Evolutionary conservation across 2,329 filamentous ascomycete genomes (phyloP).

Genomic region (Penicillium decumbens): DNA sequence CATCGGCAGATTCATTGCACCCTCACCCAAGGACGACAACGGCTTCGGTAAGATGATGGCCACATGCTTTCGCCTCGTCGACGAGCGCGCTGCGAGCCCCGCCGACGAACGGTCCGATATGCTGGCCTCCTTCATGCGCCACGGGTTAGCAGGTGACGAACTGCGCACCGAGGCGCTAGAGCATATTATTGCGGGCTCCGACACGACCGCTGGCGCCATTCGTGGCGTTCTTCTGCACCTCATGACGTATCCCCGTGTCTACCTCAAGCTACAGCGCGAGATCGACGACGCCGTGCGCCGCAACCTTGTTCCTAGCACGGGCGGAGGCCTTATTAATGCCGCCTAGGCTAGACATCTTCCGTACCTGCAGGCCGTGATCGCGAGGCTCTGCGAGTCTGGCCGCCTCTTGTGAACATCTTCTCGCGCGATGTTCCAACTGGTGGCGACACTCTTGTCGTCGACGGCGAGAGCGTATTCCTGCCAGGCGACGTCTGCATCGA

Average conservation of each 20-base stretch:
- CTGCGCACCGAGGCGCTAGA: slow-evolving; percentile 16
- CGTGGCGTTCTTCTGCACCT: slow-evolving; percentile 15
- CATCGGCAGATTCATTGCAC: slow-evolving; percentile 16
- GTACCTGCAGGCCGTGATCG: slow-evolving; percentile 30
- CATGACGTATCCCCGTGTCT: slow-evolving; percentile 14
- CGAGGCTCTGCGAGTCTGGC: slow-evolving; percentile 24
- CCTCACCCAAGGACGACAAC: slow-evolving; percentile 18
- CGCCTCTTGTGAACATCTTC: slow-evolving; percentile 16
- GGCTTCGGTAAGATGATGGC: slow-evolving; percentile 25
- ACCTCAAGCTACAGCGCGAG: slow-evolving; percentile 17
- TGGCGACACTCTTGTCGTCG: slow-evolving; percentile 14
- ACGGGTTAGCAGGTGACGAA: slow-evolving; percentile 19
- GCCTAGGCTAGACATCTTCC: slow-evolving; percentile 24
- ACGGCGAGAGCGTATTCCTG: slow-evolving; percentile 16
- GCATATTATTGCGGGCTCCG: slow-evolving; percentile 19
- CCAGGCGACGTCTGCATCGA: slow-evolving; percentile 13
- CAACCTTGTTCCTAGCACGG: slow-evolving; percentile 1
- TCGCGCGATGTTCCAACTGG: slow-evolving; percentile 13
- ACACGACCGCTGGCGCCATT: slow-evolving; percentile 19
- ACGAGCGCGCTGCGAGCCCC: slow-evolving; percentile 18
- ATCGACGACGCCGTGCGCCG: slow-evolving; percentile 9
- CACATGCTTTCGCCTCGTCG: slow-evolving; percentile 15
- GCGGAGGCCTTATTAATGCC: slow-evolving; percentile 13
- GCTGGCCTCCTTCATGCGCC: slow-evolving; percentile 28
- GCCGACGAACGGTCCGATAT: slow-evolving; percentile 22